These are phyloP conservation scores for Phaeosphaeria sp. DNA, from an alignment of 2,329 filamentous ascomycete genomes.

Conservation along the genomic window DNA sequence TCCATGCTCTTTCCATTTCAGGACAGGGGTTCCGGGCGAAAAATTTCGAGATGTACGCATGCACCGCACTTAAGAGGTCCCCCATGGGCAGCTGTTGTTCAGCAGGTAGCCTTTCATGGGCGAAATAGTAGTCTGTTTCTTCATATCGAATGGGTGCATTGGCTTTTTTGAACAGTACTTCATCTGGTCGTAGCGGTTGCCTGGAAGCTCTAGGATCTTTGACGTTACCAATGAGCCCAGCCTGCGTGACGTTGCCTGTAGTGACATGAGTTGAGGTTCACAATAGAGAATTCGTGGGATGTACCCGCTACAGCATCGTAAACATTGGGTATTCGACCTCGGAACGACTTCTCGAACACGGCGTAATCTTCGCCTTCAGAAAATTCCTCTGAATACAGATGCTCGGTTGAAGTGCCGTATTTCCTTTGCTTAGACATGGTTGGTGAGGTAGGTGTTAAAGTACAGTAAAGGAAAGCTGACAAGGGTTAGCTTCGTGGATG, in stretches of 20 bases:
- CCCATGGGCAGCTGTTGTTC: constrained; percentile 67
- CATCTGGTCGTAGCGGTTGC: constrained; percentile 67
- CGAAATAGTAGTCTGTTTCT: constrained; percentile 75
- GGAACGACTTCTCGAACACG: constrained; percentile 13
- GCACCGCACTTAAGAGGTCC: constrained; percentile 72
- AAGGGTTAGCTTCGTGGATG: constrained; percentile 5
- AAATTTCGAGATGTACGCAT: constrained; percentile 71
- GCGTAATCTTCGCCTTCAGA: constrained; percentile 17
- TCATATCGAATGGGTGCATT: constrained; percentile 71
- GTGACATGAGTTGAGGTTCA: neutral
- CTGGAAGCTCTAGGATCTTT: constrained; percentile 42
- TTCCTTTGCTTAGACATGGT: constrained; percentile 13
- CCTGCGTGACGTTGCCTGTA: constrained; percentile 21
- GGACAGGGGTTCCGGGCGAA: constrained; percentile 54
- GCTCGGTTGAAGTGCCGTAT: constrained; percentile 9
- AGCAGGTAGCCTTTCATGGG: constrained; percentile 63
- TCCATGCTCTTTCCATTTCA: constrained; percentile 48
- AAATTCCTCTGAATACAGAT: constrained; percentile 14
- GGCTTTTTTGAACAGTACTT: constrained; percentile 71
- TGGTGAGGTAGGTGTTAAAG: neutral
- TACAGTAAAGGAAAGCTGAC: constrained; percentile 10
- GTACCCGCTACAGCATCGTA: constrained; percentile 77
- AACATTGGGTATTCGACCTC: constrained; percentile 59
- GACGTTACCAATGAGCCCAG: constrained; percentile 53
- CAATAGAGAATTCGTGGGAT: neutral